phyloP scores from a whole-genome alignment of 148 eudicot genomes.

The Selenicereus undatus region DNA sequence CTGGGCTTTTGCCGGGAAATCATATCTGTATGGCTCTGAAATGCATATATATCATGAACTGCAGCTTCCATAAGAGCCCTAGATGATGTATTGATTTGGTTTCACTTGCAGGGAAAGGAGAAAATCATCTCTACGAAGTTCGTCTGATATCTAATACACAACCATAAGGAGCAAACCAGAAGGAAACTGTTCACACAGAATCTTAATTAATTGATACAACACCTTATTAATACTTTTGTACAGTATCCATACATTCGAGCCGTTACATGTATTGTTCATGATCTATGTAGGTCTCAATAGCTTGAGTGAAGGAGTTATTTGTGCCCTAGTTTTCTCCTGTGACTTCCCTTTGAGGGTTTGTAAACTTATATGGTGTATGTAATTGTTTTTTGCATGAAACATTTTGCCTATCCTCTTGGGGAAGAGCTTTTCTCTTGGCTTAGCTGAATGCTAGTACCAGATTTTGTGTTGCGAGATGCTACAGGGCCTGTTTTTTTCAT shows the following conservation, averaged over 20 bases:
- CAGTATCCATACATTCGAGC: constrained; percentile 20
- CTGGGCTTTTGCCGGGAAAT: not conserved
- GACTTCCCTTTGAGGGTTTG: not conserved
- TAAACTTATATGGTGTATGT: not conserved
- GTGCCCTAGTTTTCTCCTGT: not conserved
- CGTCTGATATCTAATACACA: constrained; percentile 76
- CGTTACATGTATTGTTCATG: not conserved
- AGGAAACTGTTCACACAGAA: not conserved
- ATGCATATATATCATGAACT: not conserved
- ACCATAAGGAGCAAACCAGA: constrained; percentile 22
- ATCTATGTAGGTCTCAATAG: not conserved
- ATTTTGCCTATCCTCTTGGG: too few species aligned
- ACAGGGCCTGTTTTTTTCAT: too few species aligned
- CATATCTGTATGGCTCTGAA: not conserved
- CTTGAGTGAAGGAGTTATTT: not conserved
- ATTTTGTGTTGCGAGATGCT: too few species aligned
- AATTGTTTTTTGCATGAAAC: not conserved
- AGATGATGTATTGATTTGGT: not conserved
- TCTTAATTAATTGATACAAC: constrained; percentile 9
- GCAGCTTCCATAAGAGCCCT: not conserved
- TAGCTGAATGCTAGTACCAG: too few species aligned
- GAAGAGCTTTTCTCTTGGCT: too few species aligned
- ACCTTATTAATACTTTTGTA: constrained; percentile 20
- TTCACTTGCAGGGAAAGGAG: constrained; percentile 62
- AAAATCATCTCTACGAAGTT: constrained; percentile 62